Evolutionary conservation across 371 early-diverging fungal genomes (phyloP), one percentile per base, ranked within the genome.

Genomic region (Rhizopus sp.): DNA sequence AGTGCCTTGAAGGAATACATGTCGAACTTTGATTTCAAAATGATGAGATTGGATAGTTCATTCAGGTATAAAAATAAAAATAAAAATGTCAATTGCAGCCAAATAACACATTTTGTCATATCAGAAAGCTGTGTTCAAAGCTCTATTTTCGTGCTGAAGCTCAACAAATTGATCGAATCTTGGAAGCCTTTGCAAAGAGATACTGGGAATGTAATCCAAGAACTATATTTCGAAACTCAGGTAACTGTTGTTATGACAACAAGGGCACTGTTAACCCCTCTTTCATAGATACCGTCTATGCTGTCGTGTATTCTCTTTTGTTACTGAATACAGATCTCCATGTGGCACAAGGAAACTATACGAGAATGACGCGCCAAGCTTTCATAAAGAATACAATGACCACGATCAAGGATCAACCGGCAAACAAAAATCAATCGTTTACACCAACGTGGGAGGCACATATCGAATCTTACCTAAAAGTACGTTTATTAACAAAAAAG

Each of bases 321-420:
- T 65, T 97, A 38, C 80, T 97, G 3, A 96, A 96, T 71, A 97
- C 97, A 0, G 97, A 97, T 69, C 76, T 96, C 35, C 92, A 95
- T 64, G 84, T 92, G 34, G 93, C 92, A 13, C 86, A 88, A 62
- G 80, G 80, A 8, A 85, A 77, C 42, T 81, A 84, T 31, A 75
- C 71, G 2, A 76, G 78, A 35, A 88, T 88, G 86, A 80, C 85
- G 1, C 67, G 78, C 15, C 70, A 75, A 10, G 84, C 80, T 2
- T 88, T 88, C 72, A 73, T 88, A 15, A 76, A 75, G 34, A 84
- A 87, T 35, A 85, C 86, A 1, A 73, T 86, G 74, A 59, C 77
- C 7, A 75, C 83, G 0, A 73, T 86, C 29, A 56, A 63, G 32
- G 77, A 81, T 17, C 82, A 81, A 64, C 53, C 45, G 39, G 16